Evolutionary conservation across 768 basidiomycete species (phyloP), one percentile per base, ranked within the genome.

Genomic region (Pleurotus djamor): DNA sequence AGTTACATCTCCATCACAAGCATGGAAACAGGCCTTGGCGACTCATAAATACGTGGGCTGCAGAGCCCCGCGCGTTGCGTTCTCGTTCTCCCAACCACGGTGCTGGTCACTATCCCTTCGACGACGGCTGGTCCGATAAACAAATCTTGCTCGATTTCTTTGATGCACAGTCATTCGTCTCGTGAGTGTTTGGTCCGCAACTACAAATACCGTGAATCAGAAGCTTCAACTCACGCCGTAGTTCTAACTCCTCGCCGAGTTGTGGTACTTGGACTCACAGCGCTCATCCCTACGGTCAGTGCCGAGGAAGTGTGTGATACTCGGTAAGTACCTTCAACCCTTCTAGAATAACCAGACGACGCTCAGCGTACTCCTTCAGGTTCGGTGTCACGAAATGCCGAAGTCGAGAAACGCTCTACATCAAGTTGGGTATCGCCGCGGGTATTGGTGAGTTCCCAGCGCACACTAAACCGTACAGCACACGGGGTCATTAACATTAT

Each of bases 91-190:
- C 13, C 45, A 14, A 7, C 45, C 49, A 32, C 38, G 44, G 54
- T 56, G 54, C 54, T 56, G 54, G 54, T 56, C 54, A 56, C 54
- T 56, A 12, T 12, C 35, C 41, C 13, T 32, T 56, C 37, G 44
- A 37, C 37, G 44, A 37, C 54, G 54, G 54, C 54, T 56, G 54
- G 54, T 38, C 54, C 54, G 54, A 44, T 43, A 55, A 13, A 21
- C n/a, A n/a, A 55, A 2, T 50, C 28, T 5, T 14, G 4, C 13
- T 47, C 12, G 2, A 47, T 12, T 47, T 16, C 13, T 47, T 12
- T 14, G 10, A 10, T n/a, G 41, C n/a, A n/a, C 1, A n/a, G 7
- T 47, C 13, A 2, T 17, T 47, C 7, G 12, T 17, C 13, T 8
- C 13, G 16, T 47, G 45, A 47, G 16, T 14, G 2, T 2, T 47